Evolutionary conservation across 306 rosid genomes (phyloP), one percentile per base, ranked within the genome.

Genomic region (Nissolia schottii): DNA sequence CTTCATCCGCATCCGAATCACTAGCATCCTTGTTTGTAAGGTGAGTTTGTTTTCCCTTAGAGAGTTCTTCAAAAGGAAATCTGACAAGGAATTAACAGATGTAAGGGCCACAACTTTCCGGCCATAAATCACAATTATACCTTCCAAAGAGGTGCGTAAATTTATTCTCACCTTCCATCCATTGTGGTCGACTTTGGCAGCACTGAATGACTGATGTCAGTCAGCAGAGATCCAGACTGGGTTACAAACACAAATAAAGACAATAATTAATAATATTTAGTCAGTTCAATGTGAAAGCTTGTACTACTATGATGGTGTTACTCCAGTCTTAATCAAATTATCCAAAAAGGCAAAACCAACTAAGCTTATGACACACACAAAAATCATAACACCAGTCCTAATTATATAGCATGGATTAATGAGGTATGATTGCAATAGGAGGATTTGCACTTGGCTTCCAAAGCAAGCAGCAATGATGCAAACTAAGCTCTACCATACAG

Each of bases 51-150:
- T 81, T 76, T 67, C 73, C 70, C 46, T 51, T 73, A 9, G 45
- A 64, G 59, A 91, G 85, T 71, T 86, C 83, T 11, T 78, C 86
- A 1, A 88, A 77, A 60, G 90, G 86, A 83, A 91, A 88, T 67
- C 94, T 91, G 75, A 62, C 25, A 53, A 43, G 50, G 48, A 71
- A 80, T 55, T 1, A 56, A 76, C 24, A 59, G 23, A 25, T 38
- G 48, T 49, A 69, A 63, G 63, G 19, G 64, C 46, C 40, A 27
- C 50, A 24, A 32, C 22, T 31, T 65, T 32, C 37, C 25, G 63
- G 29, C 2, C 7, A 8, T 7, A 37, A 29, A 58, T 19, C 58
- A 67, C 48, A 25, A 48, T 7, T 2, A 19, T 55, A 6, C 24
- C 62, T 45, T 25, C 49, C 9, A 32, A 16, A 19, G 43, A 56